Conservation (phyloP, 345 rosid species). For the Gossypium sturtianum region DNA sequence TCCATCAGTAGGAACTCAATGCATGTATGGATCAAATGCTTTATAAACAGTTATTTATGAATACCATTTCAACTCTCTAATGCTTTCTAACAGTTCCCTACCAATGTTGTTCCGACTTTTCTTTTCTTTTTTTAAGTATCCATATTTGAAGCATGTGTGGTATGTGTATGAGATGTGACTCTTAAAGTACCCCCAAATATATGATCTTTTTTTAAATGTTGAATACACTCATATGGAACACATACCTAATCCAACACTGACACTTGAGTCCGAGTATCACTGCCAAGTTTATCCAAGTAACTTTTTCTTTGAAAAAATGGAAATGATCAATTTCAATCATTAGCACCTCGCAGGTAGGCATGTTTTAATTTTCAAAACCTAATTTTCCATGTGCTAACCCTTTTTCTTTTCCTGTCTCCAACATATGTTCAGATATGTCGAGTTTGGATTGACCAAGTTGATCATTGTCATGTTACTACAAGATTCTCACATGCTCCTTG, state of each 20-base stretch:
- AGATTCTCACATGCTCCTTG: slow-evolving; percentile 54
- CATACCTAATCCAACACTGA: neutral
- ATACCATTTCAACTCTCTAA: neutral
- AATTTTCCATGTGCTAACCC: slow-evolving; percentile 1
- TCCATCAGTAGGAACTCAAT: slow-evolving; percentile 33
- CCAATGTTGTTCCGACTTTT: neutral
- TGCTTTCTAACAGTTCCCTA: neutral
- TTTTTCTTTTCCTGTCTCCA: neutral
- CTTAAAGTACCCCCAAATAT: neutral
- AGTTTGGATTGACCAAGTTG: slow-evolving; percentile 67
- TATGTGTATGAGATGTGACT: neutral
- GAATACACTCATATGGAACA: too few relatives aligned
- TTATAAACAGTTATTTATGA: neutral
- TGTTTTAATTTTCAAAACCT: neutral
- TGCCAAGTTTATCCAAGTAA: neutral
- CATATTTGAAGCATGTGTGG: neutral
- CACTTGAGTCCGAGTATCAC: neutral
- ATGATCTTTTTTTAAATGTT: neutral
- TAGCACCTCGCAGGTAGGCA: neutral
- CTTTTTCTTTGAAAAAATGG: neutral
- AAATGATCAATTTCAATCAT: neutral
- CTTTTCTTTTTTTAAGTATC: neutral
- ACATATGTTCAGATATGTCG: slow-evolving; percentile 49
- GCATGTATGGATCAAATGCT: slow-evolving; percentile 27
- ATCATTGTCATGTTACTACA: slow-evolving; percentile 54